Conservation (phyloP, 2,329 filamentous ascomycete genomes). For the Penicillium sp. region DNA sequence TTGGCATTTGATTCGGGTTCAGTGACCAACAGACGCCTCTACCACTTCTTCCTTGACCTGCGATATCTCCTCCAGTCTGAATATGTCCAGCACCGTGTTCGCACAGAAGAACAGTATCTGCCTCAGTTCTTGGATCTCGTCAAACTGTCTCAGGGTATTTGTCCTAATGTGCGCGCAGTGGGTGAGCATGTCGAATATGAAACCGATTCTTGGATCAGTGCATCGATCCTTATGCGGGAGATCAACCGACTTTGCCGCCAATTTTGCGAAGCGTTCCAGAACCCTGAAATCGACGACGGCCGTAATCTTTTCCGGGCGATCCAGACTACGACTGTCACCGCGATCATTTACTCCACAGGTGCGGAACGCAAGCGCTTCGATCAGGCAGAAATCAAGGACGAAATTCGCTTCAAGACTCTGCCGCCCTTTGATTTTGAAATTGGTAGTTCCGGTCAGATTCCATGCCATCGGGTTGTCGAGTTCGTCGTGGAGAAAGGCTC, state of each 20-base stretch:
- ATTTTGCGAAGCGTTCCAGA: slow-evolving; percentile 79
- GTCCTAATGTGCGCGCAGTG: slow-evolving; percentile 84
- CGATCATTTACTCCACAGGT: slow-evolving; percentile 85
- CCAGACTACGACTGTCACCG: slow-evolving; percentile 65
- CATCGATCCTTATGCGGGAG: slow-evolving; percentile 87
- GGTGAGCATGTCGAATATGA: slow-evolving; percentile 98
- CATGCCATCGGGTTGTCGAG: slow-evolving; percentile 67
- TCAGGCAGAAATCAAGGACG: slow-evolving; percentile 80
- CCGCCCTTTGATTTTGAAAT: slow-evolving; percentile 74
- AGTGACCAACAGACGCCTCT: slow-evolving; percentile 90
- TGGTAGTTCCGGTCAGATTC: slow-evolving; percentile 39
- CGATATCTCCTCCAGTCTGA: slow-evolving; percentile 85
- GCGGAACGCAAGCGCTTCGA: slow-evolving; percentile 82
- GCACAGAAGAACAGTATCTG: slow-evolving; percentile 79
- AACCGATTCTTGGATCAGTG: slow-evolving; percentile 95
- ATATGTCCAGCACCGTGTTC: slow-evolving; percentile 79
- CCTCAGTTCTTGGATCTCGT: slow-evolving; percentile 93
- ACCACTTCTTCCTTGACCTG: slow-evolving; percentile 94
- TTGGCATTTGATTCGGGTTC: slow-evolving; percentile 91
- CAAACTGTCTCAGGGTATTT: slow-evolving; percentile 94
- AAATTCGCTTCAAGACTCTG: slow-evolving; percentile 74
- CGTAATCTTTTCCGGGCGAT: slow-evolving; percentile 66
- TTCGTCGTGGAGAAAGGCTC: slow-evolving; percentile 84
- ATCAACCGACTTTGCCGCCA: slow-evolving; percentile 89
- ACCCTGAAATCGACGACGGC: slow-evolving; percentile 60